Conservation (phyloP, 805 yeast genomes). For the Zygosaccharomyces lentus region DNA sequence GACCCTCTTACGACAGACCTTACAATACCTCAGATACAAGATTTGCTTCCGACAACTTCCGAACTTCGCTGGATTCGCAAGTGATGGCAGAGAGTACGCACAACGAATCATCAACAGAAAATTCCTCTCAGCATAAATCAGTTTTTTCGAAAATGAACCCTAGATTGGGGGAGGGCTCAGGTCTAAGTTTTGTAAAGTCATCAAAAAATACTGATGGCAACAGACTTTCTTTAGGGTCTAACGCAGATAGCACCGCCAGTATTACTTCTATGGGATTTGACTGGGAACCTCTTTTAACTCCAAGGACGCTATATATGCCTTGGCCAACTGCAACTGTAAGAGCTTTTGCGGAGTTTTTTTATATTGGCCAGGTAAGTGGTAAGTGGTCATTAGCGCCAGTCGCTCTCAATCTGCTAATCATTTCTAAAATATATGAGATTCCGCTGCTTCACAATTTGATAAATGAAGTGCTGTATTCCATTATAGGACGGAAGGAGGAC, state of each 20-base stretch:
- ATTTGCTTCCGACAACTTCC: slow-evolving; percentile 14
- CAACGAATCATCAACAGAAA: slow-evolving; percentile 3
- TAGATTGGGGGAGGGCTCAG: slow-evolving; percentile 6
- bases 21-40: slow-evolving; percentile 19
- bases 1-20: slow-evolving; percentile 20
- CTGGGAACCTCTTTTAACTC: slow-evolving; percentile 60
- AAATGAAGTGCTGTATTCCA: slow-evolving; percentile 62
- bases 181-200: slow-evolving; percentile 4
- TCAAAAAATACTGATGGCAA: slow-evolving; percentile 10
- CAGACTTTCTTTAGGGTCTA: slow-evolving; percentile 17
- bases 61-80: slow-evolving; percentile 23
- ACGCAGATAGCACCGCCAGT: slow-evolving; percentile 17
- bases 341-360: slow-evolving; percentile 67
- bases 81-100: slow-evolving; percentile 17
- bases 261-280: slow-evolving; percentile 18
- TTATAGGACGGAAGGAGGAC: slow-evolving; percentile 64
- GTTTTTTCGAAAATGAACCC: slow-evolving; percentile 6
- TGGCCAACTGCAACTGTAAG: slow-evolving; percentile 55
- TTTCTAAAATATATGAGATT: slow-evolving; percentile 62
- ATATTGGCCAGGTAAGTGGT: slow-evolving; percentile 75
- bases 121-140: slow-evolving; percentile 9
- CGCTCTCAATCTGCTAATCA: slow-evolving; percentile 55
- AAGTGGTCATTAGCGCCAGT: slow-evolving; percentile 71
- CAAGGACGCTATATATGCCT: slow-evolving; percentile 66
- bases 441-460: slow-evolving; percentile 68